Base-by-base conservation (phyloP, 768 basidiomycete species). In the Lactifluus rugatus region DNA sequence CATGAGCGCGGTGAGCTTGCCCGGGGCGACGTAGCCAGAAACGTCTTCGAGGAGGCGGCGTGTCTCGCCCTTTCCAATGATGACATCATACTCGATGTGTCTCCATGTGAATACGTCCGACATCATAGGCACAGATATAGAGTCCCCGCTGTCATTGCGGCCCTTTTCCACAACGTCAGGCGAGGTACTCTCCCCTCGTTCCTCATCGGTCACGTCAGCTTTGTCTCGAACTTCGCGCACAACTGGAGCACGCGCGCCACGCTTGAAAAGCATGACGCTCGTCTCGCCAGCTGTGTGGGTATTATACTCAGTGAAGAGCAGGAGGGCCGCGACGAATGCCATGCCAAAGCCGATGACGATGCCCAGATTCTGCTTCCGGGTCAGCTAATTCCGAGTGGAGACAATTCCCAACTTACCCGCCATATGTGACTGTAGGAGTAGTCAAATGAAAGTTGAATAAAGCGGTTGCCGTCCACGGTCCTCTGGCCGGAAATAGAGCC, bases 51-150 rank as follows among this genome's bases (percentile, higher is more conserved):
- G 73, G 2, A 92, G 74, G 31, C 69, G 71, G 37, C 79, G 72
- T 21, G 70, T 65, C 48, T 67, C 60, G 6, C 78, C 80, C 3
- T 75, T 76, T 2, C 71, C 60, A 16, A 83, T 74, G 1, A 78
- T 74, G 0, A 93, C 82, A 32, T 77, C 78, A 67, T 93, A 94
- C 56, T 75, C 73, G 48, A 91, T 61, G 60, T 82, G 73, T 52
- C 83, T 77, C 89, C 89, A 96, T 1, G 92, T 89, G 70, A 96
- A 93, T 5, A 84, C 77, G 63, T 85, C 77, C 19, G 69, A 74
- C 76, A 69, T 68, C 53, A 49, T 59, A 11, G 66, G 65, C 11
- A 26, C 54, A 31, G 48, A 58, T 32, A 55, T 57, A 37, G 56
- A 52, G 11, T 57, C 56, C 45, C 56, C 60, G 13, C 53, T 56